Evolutionary conservation across 2,329 filamentous ascomycete species (phyloP), one percentile per base, ranked within the genome.

Genomic region (Hypoxylon sp.): DNA sequence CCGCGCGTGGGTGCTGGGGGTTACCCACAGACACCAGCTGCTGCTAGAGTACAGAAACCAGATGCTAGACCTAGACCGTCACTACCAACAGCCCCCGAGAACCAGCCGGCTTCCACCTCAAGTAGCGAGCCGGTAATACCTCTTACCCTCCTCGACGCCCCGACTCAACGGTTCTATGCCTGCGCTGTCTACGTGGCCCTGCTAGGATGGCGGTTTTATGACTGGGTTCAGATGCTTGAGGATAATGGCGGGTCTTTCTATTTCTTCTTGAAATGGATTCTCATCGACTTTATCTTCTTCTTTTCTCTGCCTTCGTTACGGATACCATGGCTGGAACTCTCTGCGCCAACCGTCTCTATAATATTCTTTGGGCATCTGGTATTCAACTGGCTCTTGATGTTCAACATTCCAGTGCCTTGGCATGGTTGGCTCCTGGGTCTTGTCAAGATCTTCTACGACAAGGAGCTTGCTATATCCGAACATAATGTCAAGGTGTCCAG

Each of bases 281-380:
- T 90, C 64, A 88, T 99, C 70, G 96, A 99, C 81, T 92, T 92
- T 67, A 81, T 91, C 24, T 98, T 94, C 79, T 85, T 98, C 70
- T 97, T 97, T 79, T 92, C 92, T 6, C 83, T 99, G 59, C 95
- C 97, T 17, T 88, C 92, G 73, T 81, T 99, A 74, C 90, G 93
- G 78, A 97, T 99, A 86, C 96, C 96, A 65, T 99, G 96, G 97
- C 85, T 99, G 65, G 94, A 98, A 83, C 93, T 95, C 84, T 93
- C 93, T 47, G 92, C 93, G 76, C 86, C 88, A 37, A 90, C 90
- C 0, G 91, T 93, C 59, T 87, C 92, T 46, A 83, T 87, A 33
- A 81, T 94, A 22, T 97, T 96, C 76, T 80, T 92, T 51, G 73
- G 86, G 3, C 94, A 98, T 79, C 86, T 91, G 2, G 77, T 92